Evolutionary conservation across 2,329 filamentous ascomycete species (phyloP).

Genomic region (Alternaria atra): DNA sequence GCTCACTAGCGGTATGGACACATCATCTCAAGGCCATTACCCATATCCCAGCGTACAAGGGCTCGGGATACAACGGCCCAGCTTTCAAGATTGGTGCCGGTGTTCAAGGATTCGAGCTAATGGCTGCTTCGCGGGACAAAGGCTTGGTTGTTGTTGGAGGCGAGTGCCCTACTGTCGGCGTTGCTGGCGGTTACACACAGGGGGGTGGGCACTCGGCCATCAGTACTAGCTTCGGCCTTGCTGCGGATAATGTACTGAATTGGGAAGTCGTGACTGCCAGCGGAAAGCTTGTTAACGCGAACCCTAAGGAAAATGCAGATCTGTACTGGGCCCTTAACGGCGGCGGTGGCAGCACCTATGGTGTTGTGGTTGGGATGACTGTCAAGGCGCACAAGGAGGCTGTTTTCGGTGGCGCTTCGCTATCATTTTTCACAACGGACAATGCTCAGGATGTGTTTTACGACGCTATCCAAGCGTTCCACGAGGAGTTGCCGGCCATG

Average conservation of each 20-base stretch:
- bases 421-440: conserved; percentile 22
- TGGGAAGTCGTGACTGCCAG: conserved; percentile 36
- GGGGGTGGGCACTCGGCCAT: conserved; percentile 64
- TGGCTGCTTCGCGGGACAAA: conserved; percentile 27
- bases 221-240: conserved; percentile 53
- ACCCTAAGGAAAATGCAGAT: conserved; percentile 25
- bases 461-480: conserved; percentile 29
- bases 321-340: conserved; percentile 42
- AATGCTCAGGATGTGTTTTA: conserved; percentile 25
- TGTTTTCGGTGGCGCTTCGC: conserved; percentile 24
- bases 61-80: conserved; percentile 23
- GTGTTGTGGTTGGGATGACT: conserved; percentile 34
- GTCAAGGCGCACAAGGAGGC: conserved; percentile 32
- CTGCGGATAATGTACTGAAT: conserved; percentile 34
- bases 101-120: conserved; percentile 33
- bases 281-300: conserved; percentile 30
- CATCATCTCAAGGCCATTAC: conserved; percentile 32
- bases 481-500: conserved; percentile 30
- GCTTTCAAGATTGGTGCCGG: conserved; percentile 40
- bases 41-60: conserved; percentile 18
- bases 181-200: conserved; percentile 41
- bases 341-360: conserved; percentile 39
- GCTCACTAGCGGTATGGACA: conserved; percentile 30
- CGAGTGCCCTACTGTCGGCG: conserved; percentile 56
- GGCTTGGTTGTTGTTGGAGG: conserved; percentile 31